These are phyloP conservation scores for Sophora flavescens DNA, from an alignment of 306 rosid genomes.

Conservation along the genomic window DNA sequence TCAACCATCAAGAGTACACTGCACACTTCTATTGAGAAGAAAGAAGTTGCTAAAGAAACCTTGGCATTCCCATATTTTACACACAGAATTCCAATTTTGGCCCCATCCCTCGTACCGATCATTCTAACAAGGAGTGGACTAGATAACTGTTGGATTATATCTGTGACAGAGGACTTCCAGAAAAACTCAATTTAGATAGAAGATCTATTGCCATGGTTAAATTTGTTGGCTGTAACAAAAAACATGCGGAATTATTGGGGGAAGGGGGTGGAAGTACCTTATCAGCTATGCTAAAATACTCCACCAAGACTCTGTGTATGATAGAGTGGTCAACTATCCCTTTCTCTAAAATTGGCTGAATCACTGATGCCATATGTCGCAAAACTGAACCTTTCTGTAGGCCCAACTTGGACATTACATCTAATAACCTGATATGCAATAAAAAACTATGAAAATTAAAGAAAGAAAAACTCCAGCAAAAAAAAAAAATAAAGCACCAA, in stretches of 20 bases:
- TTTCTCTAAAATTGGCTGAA: slow-evolving; percentile 95
- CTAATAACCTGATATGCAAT: slow-evolving; percentile 67
- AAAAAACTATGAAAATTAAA: slow-evolving; percentile 26
- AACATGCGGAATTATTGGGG: slow-evolving; percentile 20
- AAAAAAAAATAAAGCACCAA: not conserved
- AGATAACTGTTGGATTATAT: slow-evolving; percentile 78
- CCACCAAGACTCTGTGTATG: slow-evolving; percentile 78
- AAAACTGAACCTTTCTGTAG: slow-evolving; percentile 82
- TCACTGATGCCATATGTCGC: slow-evolving; percentile 77
- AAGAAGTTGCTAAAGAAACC: slow-evolving; percentile 55
- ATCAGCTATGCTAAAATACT: slow-evolving; percentile 84
- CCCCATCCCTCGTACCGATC: slow-evolving; percentile 90
- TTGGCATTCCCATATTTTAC: slow-evolving; percentile 92
- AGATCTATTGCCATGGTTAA: slow-evolving; percentile 28
- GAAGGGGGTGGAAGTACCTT: slow-evolving; percentile 58
- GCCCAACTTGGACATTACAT: slow-evolving; percentile 77
- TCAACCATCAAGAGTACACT: slow-evolving; percentile 36
- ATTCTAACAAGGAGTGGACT: slow-evolving; percentile 81
- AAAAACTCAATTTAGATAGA: slow-evolving; percentile 56
- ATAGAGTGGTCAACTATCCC: slow-evolving; percentile 97
- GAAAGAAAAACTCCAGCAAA: slow-evolving; percentile 25
- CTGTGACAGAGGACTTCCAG: slow-evolving; percentile 82
- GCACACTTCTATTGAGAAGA: slow-evolving; percentile 26
- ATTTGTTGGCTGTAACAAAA: slow-evolving; percentile 27
- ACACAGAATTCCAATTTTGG: slow-evolving; percentile 83